These are phyloP conservation scores for Zelopaecilomyces penicillatus DNA, from an alignment of 2,329 filamentous ascomycete species.

Conservation along the genomic window DNA sequence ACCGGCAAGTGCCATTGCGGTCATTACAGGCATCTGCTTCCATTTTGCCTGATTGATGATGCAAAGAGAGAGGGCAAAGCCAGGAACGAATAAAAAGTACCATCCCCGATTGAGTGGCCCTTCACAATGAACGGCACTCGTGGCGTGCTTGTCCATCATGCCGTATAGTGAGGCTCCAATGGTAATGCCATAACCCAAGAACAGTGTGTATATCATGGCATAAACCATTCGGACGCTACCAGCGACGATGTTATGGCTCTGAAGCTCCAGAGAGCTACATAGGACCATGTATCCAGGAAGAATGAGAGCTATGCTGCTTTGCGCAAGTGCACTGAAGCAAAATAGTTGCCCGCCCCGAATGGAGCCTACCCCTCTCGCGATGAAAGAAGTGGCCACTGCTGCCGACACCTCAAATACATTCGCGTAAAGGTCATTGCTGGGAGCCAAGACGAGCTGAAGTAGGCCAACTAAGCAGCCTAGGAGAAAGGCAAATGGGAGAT, in stretches of 20 bases:
- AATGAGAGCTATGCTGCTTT: constrained; percentile 68
- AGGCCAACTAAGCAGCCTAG: constrained; percentile 67
- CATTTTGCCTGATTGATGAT: constrained; percentile 77
- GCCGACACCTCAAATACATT: constrained; percentile 46
- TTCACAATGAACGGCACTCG: constrained; percentile 33
- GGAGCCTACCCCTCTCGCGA: constrained; percentile 61
- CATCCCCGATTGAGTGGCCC: constrained; percentile 34
- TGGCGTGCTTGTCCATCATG: constrained; percentile 49
- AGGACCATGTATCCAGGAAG: constrained; percentile 50
- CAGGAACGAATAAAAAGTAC: constrained; percentile 65
- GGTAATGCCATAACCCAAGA: constrained; percentile 66
- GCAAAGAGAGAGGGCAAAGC: constrained; percentile 66
- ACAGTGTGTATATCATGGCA: constrained; percentile 66
- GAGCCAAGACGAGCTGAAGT: constrained; percentile 66
- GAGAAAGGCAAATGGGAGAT: constrained; percentile 68
- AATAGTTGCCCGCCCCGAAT: constrained; percentile 51
- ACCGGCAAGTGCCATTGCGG: constrained; percentile 62
- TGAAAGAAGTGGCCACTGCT: constrained; percentile 57
- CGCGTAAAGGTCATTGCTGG: constrained; percentile 62
- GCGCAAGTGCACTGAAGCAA: constrained; percentile 63
- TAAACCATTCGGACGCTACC: constrained; percentile 70
- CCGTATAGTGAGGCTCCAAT: constrained; percentile 60
- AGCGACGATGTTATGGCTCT: constrained; percentile 61
- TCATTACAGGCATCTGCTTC: constrained; percentile 70
- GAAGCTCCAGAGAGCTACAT: constrained; percentile 52